These are phyloP conservation scores for Plantago coronopus DNA, from an alignment of 305 asterid species.

Conservation along the genomic window DNA sequence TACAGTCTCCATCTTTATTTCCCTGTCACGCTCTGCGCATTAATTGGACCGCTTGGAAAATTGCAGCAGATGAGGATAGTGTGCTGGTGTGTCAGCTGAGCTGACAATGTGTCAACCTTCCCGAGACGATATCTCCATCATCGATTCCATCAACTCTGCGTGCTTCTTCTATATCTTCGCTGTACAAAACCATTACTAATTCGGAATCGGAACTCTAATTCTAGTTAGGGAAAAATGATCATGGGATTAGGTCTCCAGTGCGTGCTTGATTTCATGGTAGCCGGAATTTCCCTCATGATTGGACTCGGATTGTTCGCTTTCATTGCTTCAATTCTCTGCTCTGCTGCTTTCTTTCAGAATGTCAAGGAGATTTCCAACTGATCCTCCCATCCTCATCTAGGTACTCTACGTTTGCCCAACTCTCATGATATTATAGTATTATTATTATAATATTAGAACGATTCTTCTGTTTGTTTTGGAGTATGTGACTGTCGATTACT, in stretches of 20 bases:
- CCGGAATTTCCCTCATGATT: conserved; percentile 75
- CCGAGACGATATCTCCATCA: conserved; percentile 29
- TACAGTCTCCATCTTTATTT: too few species aligned
- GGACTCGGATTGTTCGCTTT: conserved; percentile 75
- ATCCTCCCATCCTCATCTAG: conserved; percentile 18
- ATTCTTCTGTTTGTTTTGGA: too few species aligned
- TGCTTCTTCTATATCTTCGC: background rate
- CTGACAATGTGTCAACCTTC: conserved; percentile 31
- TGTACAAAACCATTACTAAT: conserved; percentile 6
- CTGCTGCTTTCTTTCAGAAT: conserved; percentile 79
- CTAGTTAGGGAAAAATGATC: conserved; percentile 29
- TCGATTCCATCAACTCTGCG: background rate
- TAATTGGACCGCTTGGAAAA: conserved; percentile 26
- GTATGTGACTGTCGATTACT: too few species aligned
- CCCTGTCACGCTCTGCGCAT: background rate
- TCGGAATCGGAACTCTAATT: too few species aligned
- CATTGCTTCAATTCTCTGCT: conserved; percentile 74
- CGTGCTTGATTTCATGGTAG: conserved; percentile 70
- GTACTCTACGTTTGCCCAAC: background rate
- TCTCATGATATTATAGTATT: background rate
- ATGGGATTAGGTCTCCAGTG: conserved; percentile 63
- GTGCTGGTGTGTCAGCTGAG: conserved; percentile 30
- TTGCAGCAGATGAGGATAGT: conserved; percentile 15
- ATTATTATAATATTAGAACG: too few species aligned
- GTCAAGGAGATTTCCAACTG: conserved; percentile 63